Evolutionary conservation across 2,329 filamentous ascomycete species (phyloP).

Genomic region (Saccharata proteae): DNA sequence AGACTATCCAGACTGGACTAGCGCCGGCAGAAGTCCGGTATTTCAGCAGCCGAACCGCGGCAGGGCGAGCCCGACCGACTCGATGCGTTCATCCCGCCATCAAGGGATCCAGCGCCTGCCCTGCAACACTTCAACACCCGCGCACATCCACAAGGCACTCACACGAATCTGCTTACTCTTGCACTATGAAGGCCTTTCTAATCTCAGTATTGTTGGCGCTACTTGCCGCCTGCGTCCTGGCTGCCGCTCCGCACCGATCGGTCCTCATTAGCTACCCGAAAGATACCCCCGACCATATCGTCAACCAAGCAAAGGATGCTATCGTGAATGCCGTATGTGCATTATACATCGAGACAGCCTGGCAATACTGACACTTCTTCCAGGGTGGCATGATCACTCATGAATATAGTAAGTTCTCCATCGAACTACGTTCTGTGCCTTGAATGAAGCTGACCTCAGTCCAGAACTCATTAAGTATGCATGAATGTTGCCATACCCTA

Average conservation of each 20-base stretch:
- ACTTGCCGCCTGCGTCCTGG: slow-evolving; percentile 49
- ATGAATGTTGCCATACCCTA: slow-evolving; percentile 15
- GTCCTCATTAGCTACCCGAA: slow-evolving; percentile 70
- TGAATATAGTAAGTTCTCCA: slow-evolving; percentile 59
- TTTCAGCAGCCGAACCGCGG: too few species aligned
- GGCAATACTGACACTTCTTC: too few species aligned
- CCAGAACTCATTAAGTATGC: slow-evolving; percentile 32
- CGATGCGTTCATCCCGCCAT: too few species aligned
- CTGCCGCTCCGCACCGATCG: slow-evolving; percentile 47
- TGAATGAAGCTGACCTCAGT: slow-evolving; percentile 11
- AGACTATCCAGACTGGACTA: too few species aligned
- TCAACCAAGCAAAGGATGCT: slow-evolving; percentile 59
- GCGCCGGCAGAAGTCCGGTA: too few species aligned
- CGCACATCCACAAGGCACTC: slow-evolving; percentile 1
- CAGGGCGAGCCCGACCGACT: too few species aligned
- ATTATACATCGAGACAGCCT: not conserved
- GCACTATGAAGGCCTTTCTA: slow-evolving; percentile 53
- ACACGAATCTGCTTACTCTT: not conserved
- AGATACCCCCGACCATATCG: slow-evolving; percentile 52
- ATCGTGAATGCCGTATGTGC: slow-evolving; percentile 50
- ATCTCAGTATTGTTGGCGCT: slow-evolving; percentile 45
- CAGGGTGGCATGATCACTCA: slow-evolving; percentile 67
- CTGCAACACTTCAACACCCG: slow-evolving; percentile 7
- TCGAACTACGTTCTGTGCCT: slow-evolving; percentile 2
- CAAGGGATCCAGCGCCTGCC: slow-evolving; percentile 8